phyloP scores from a whole-genome alignment of 306 rosid genomes.

The Rosa lucieae region DNA sequence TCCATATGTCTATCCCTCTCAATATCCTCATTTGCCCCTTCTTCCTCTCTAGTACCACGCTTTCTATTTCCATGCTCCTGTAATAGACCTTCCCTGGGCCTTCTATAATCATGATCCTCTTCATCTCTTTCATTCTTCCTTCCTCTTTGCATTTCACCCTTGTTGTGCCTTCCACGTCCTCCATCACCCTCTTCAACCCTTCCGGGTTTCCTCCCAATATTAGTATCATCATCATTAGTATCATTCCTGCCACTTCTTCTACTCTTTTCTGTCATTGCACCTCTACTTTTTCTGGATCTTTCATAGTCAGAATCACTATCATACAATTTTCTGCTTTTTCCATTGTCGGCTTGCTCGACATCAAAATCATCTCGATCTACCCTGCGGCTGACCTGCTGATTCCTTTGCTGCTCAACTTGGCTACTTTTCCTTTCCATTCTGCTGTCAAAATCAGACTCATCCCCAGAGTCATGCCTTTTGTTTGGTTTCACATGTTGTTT shows the following conservation, averaged over 20 bases:
- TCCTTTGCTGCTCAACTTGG: slow-evolving; percentile 35
- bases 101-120: slow-evolving; percentile 27
- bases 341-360: slow-evolving; percentile 5
- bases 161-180: slow-evolving; percentile 14
- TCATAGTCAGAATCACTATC: slow-evolving; percentile 17
- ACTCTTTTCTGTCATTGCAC: slow-evolving; percentile 24
- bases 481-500: slow-evolving; percentile 22
- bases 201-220: slow-evolving; percentile 23
- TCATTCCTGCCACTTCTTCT: slow-evolving; percentile 20
- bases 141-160: slow-evolving; percentile 31
- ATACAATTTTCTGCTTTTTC: slow-evolving; percentile 7
- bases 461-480: slow-evolving; percentile 43
- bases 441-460: slow-evolving; percentile 49
- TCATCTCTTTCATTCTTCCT: slow-evolving; percentile 45
- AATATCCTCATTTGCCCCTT: slow-evolving; percentile 26
- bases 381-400: slow-evolving; percentile 19
- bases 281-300: slow-evolving; percentile 20
- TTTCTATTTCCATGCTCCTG: slow-evolving; percentile 29
- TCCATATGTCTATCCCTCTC: slow-evolving; percentile 33
- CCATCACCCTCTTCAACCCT: slow-evolving; percentile 15
- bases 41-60: slow-evolving; percentile 36
- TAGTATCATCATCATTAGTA: slow-evolving; percentile 15
- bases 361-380: slow-evolving; percentile 25
- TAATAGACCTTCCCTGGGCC: slow-evolving; percentile 12
- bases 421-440: slow-evolving; percentile 38